Conservation (phyloP, 345 rosid genomes). For the Brassica nigra region DNA sequence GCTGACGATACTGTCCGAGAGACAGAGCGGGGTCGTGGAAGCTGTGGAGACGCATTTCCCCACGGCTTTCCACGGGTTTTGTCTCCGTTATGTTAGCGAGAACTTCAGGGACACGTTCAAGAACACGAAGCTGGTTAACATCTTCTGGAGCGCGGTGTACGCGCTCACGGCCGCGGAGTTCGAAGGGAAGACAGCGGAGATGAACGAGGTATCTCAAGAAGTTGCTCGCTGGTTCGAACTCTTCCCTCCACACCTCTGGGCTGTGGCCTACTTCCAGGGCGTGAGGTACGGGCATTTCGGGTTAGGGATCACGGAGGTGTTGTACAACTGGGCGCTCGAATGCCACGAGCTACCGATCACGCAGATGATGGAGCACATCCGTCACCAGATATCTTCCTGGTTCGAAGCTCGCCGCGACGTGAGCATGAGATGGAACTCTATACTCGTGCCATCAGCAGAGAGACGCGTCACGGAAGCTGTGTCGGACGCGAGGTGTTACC, state of each 20-base stretch:
- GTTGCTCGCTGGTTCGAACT: background rate
- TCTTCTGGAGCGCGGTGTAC: background rate
- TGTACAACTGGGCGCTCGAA: background rate
- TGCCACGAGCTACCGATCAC: background rate
- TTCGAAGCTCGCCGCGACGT: background rate
- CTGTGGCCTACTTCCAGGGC: background rate
- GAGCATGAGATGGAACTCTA: background rate
- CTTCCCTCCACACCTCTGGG: background rate
- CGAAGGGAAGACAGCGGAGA: background rate
- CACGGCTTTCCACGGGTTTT: conserved; percentile 88
- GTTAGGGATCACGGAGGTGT: background rate
- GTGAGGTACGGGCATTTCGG: background rate
- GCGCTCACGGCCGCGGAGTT: background rate
- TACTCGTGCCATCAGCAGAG: background rate
- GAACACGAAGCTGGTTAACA: background rate
- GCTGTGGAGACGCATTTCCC: conserved; percentile 99
- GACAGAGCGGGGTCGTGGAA: conserved; percentile 79
- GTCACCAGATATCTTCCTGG: background rate
- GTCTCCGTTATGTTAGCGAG: background rate
- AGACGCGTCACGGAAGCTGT: background rate
- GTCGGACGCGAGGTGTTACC: background rate
- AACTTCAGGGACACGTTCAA: background rate
- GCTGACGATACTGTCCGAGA: conserved; percentile 94
- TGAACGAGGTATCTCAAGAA: background rate
- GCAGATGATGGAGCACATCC: background rate